Conservation (phyloP, 305 asterid genomes). For the Stenogyne calaminthoides region DNA sequence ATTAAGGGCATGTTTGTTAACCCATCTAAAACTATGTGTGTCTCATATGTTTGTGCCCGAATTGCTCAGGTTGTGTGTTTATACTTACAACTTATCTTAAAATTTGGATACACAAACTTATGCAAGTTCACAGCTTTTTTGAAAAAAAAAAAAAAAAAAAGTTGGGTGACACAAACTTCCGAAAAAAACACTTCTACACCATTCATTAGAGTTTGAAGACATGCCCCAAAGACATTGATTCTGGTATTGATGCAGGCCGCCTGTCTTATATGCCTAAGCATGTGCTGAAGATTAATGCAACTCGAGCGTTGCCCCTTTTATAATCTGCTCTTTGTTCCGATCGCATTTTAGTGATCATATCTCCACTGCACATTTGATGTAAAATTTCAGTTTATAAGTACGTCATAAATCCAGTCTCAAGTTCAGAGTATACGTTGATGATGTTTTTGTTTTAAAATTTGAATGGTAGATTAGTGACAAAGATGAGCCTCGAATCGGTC, state of each 20-base stretch:
- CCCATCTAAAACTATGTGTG: no score
- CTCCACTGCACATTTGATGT: neutral
- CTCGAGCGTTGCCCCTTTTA: slow-evolving; percentile 49
- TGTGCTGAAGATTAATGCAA: slow-evolving; percentile 65
- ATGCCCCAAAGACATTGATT: slow-evolving; percentile 21
- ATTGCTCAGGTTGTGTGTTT: no score
- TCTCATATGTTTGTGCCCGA: no score
- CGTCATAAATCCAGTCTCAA: no score
- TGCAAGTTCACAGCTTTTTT: no score
- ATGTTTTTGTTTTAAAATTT: neutral
- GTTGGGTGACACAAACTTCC: no score
- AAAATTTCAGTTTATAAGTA: slow-evolving; percentile 2
- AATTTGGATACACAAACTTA: no score
- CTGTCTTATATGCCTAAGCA: slow-evolving; percentile 60
- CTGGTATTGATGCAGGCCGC: slow-evolving; percentile 47
- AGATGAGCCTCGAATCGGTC: neutral
- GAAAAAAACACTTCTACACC: no score
- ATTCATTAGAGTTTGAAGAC: no score
- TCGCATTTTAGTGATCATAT: neutral
- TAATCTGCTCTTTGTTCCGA: slow-evolving; percentile 28
- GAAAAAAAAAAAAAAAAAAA: no score
- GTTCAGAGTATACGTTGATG: no score
- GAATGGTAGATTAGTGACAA: neutral
- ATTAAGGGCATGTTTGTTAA: neutral
- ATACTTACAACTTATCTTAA: no score